phyloP scores from a whole-genome alignment of 1,139 yeast genomes.

The Pneumocystis canis region DNA sequence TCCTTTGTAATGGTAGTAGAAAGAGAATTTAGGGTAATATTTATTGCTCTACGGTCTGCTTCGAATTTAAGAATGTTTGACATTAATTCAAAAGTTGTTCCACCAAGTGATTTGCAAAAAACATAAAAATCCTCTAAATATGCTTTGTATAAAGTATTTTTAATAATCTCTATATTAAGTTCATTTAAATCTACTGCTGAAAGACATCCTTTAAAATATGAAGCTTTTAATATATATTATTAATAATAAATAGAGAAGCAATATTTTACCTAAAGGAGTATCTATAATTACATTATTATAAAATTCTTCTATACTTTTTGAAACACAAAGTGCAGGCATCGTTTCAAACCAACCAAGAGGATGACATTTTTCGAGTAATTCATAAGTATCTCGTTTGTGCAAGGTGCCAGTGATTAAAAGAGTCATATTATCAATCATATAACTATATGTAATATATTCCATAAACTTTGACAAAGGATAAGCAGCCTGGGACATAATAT shows the following conservation, averaged over 20 bases:
- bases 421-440: slow-evolving; percentile 96
- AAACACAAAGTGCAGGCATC: slow-evolving; percentile 83
- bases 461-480: slow-evolving; percentile 67
- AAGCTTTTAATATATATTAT: slow-evolving; percentile 34
- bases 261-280: slow-evolving; percentile 47
- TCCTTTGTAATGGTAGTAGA: slow-evolving; percentile 62
- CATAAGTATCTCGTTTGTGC: slow-evolving; percentile 82
- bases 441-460: slow-evolving; percentile 86
- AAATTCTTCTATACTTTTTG: slow-evolving; percentile 82
- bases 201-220: slow-evolving; percentile 81
- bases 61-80: slow-evolving; percentile 63
- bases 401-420: slow-evolving; percentile 93
- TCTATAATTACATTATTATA: slow-evolving; percentile 91
- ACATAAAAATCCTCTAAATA: slow-evolving; percentile 75
- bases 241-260: background rate
- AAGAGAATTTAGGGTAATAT: slow-evolving; percentile 78
- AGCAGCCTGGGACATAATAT: slow-evolving; percentile 68
- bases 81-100: slow-evolving; percentile 79
- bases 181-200: slow-evolving; percentile 93
- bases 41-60: slow-evolving; percentile 88
- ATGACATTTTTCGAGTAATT: slow-evolving; percentile 77
- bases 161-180: slow-evolving; percentile 81
- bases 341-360: slow-evolving; percentile 99
- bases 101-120: slow-evolving; percentile 49
- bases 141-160: slow-evolving; percentile 83